Evolutionary conservation across 257 asterid species (phyloP).

Genomic region (Salvia miltiorrhiza): DNA sequence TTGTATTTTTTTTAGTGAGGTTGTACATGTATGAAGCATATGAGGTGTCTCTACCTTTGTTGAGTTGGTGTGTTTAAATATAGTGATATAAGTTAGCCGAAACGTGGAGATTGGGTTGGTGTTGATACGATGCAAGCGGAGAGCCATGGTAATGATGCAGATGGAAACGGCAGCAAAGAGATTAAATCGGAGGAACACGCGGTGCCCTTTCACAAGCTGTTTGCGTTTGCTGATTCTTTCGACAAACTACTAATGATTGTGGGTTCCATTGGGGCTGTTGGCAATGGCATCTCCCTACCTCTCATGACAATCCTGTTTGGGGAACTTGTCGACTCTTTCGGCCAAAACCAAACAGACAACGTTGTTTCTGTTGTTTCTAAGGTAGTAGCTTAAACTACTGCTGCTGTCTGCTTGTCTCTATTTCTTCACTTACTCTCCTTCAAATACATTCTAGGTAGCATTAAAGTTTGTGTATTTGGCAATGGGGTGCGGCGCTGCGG

Average conservation of each 20-base stretch:
- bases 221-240: slow-evolving; percentile 50
- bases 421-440: not conserved
- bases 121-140: not conserved
- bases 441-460: slow-evolving; percentile 37
- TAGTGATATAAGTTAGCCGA: too few species aligned
- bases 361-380: slow-evolving; percentile 48
- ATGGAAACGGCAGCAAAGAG: too few species aligned
- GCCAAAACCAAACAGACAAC: slow-evolving; percentile 29
- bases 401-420: too few species aligned
- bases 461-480: slow-evolving; percentile 58
- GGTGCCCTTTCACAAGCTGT: slow-evolving; percentile 53
- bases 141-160: not conserved
- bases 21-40: too few species aligned
- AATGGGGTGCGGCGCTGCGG: slow-evolving; percentile 53
- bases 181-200: slow-evolving; percentile 15
- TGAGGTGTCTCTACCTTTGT: too few species aligned
- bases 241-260: slow-evolving; percentile 50
- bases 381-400: slow-evolving; percentile 23
- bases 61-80: too few species aligned
- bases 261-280: slow-evolving; percentile 57
- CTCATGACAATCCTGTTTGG: slow-evolving; percentile 61
- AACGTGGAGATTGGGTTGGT: too few species aligned
- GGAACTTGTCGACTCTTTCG: slow-evolving; percentile 51
- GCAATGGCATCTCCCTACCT: slow-evolving; percentile 44
- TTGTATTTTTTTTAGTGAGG: too few species aligned